Conservation (phyloP, 208 protist genomes). For the Acanthamoeba triangularis region DNA sequence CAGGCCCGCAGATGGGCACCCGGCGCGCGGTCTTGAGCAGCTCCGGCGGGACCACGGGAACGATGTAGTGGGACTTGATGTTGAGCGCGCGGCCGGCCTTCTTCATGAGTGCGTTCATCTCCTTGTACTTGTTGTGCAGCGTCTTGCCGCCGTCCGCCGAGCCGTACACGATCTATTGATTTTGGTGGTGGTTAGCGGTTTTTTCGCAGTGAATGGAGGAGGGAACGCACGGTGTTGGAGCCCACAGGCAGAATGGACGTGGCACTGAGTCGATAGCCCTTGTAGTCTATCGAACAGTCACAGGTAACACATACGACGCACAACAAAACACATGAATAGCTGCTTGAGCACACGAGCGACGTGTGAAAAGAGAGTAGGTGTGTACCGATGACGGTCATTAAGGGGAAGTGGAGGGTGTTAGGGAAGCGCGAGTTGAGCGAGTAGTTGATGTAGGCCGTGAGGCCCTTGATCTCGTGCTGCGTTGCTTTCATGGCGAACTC, state of each 20-base stretch:
- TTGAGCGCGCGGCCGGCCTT: constrained; percentile 59
- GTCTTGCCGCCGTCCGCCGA: background rate
- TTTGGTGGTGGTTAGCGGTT: background rate
- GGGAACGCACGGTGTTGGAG: background rate
- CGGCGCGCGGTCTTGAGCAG: background rate
- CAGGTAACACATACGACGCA: background rate
- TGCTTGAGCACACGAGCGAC: background rate
- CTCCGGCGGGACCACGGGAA: background rate
- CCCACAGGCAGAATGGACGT: constrained; percentile 36
- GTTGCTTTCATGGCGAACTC: constrained; percentile 71
- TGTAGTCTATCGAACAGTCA: constrained; percentile 24
- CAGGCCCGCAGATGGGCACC: constrained; percentile 31
- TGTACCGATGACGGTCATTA: constrained; percentile 64
- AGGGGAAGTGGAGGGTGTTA: constrained; percentile 30
- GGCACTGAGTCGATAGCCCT: constrained; percentile 47
- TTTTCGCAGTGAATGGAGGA: too few relatives aligned
- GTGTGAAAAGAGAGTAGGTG: background rate
- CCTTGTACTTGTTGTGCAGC: constrained; percentile 46
- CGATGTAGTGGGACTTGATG: constrained; percentile 21
- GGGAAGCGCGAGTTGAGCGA: constrained; percentile 28
- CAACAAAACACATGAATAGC: background rate
- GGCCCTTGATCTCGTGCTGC: constrained; percentile 72
- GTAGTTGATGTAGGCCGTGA: constrained; percentile 70
- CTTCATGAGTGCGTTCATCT: constrained; percentile 70
- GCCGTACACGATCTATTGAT: constrained; percentile 52